Evolutionary conservation across 2,329 filamentous ascomycete species (phyloP).

Genomic region (Fusarium floridanum): DNA sequence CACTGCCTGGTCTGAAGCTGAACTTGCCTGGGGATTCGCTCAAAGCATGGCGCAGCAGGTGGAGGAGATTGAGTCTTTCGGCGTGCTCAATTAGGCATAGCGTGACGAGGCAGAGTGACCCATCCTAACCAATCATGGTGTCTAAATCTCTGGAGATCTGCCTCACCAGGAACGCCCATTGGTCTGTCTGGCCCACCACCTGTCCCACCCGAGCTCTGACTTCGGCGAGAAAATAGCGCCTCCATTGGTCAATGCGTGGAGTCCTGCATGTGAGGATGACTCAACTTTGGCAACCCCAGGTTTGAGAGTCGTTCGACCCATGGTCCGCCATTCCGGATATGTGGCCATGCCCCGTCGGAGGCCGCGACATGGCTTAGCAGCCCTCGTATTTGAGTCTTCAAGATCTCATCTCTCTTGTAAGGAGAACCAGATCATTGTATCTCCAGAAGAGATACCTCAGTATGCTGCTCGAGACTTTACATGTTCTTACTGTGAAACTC

Average conservation of each 20-base stretch:
- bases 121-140: constrained; percentile 45
- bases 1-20: constrained; percentile 46
- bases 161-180: constrained; percentile 40
- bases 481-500: constrained; percentile 8
- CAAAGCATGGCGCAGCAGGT: constrained; percentile 50
- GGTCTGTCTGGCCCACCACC: constrained; percentile 42
- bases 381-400: constrained; percentile 6
- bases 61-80: constrained; percentile 57
- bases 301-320: constrained; percentile 35
- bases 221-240: constrained; percentile 51
- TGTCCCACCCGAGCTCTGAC: constrained; percentile 45
- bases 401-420: constrained; percentile 3
- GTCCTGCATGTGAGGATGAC: constrained; percentile 45
- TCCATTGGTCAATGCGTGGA: constrained; percentile 51
- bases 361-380: constrained; percentile 4
- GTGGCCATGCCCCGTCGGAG: constrained; percentile 6
- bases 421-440: constrained; percentile 1
- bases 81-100: constrained; percentile 59
- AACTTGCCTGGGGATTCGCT: constrained; percentile 28
- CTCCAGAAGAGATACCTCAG: background rate
- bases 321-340: constrained; percentile 14
- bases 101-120: constrained; percentile 29
- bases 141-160: constrained; percentile 12
- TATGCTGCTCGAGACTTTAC: constrained; percentile 6
- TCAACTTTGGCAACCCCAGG: constrained; percentile 48